A percentile compares a stretch with the other conserved stretches of the same genome.
Conservation (phyloP, 169 alveolate species). For the Cryptosporidium meleagridis region DNA sequence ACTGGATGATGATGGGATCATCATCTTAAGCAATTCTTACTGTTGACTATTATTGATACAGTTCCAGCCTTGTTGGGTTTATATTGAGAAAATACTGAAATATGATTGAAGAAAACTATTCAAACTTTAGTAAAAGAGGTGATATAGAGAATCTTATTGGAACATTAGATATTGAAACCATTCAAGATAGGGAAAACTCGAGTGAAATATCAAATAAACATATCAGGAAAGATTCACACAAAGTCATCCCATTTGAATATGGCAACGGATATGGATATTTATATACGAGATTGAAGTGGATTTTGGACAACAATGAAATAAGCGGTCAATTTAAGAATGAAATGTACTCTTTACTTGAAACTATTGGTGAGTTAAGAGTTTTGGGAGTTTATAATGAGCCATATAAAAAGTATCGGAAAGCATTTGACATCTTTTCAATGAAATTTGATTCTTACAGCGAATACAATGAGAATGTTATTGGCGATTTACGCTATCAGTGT, state of each 20-base stretch:
- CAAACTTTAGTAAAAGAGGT: background rate
- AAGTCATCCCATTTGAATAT: constrained; percentile 34
- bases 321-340: constrained; percentile 4
- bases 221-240: background rate
- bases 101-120: background rate
- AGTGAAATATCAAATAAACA: background rate
- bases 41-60: background rate
- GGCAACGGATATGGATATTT: constrained; percentile 36
- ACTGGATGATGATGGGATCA: background rate
- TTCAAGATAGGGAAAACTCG: background rate
- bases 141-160: background rate
- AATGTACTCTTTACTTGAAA: constrained; percentile 26
- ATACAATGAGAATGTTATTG: constrained; percentile 7
- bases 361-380: constrained; percentile 37
- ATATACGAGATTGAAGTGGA: constrained; percentile 40
- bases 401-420: constrained; percentile 44
- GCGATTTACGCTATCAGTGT: constrained; percentile 31
- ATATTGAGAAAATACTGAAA: background rate
- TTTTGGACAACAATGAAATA: constrained; percentile 4
- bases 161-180: background rate
- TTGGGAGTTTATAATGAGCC: constrained; percentile 55
- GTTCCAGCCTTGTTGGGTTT: background rate
- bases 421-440: constrained; percentile 36
- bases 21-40: background rate
- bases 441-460: background rate